A percentile compares a stretch with the other conserved stretches of the same genome.
Conservation (phyloP, 2,329 filamentous ascomycete genomes). For the Trichothecium roseum region DNA sequence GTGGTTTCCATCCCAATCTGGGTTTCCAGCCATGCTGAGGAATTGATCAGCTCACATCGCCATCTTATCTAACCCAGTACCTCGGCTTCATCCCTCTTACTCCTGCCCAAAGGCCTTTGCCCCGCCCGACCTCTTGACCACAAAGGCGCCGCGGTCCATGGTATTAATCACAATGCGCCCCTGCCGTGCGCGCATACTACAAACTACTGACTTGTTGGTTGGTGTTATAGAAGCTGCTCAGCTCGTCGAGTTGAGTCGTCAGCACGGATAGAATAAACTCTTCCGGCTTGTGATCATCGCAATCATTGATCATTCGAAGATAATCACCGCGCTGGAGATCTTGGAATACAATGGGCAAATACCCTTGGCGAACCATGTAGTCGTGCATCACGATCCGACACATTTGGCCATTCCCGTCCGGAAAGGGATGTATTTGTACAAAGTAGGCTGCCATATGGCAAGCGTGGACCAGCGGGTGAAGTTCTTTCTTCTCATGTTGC, state of each 20-base stretch:
- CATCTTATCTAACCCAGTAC: too few species aligned
- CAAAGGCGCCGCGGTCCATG: conserved; percentile 32
- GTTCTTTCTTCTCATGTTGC: conserved; percentile 5
- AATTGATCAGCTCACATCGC: too few species aligned
- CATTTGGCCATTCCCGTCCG: conserved; percentile 12
- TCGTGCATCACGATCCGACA: conserved; percentile 12
- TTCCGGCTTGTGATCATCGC: conserved; percentile 8
- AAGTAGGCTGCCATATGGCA: conserved; percentile 11
- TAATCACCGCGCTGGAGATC: conserved; percentile 9
- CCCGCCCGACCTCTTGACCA: too few species aligned
- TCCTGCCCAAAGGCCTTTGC: too few species aligned
- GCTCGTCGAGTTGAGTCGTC: conserved; percentile 5
- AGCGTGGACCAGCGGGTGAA: conserved; percentile 12
- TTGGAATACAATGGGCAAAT: conserved; percentile 9
- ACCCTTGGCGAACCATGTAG: conserved; percentile 12
- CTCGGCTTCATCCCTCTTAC: too few species aligned
- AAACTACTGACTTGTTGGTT: neutral
- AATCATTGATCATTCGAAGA: conserved; percentile 10
- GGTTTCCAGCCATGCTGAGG: too few species aligned
- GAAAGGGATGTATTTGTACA: conserved; percentile 11
- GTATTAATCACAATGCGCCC: conserved; percentile 39
- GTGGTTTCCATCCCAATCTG: too few species aligned
- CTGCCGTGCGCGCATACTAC: too few species aligned
- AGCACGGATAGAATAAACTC: conserved; percentile 6
- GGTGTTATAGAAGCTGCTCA: conserved; percentile 4